Evolutionary conservation across 495 filamentous ascomycete genomes (phyloP), one percentile per base, ranked within the genome.

Genomic region (Talaromyces wortmannii): DNA sequence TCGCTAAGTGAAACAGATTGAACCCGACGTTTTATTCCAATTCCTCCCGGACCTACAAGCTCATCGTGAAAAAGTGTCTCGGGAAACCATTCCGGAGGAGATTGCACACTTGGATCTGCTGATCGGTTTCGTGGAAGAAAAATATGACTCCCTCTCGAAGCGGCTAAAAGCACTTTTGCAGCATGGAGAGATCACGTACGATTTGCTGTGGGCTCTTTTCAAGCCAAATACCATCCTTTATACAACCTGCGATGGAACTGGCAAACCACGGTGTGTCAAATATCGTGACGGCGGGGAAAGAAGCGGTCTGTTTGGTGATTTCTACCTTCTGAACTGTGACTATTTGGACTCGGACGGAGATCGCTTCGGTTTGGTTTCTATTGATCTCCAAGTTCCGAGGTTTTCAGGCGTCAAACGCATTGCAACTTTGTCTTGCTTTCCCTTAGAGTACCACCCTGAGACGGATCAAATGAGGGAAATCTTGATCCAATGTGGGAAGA

Each of bases 171-270:
- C 65, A 40, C 68, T 77, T 16, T 57, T 76, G 6, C 47, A 61
- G 42, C 53, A 63, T 53, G 50, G 65, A 30, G 63, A 76, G 56
- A 78, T 78, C 46, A 75, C 70, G 7, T 78, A 71, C 54, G 71
- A 77, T 31, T 66, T 78, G 31, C 68, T 78, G 18, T 77, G 68
- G 74, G 67, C 70, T 12, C 59, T 78, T 18, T 76, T 78, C 53
- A 68, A 71, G 33, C 67, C 69, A 50, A 73, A 73, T 50, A 62
- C 61, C 1, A 49, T 66, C 36, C 57, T 75, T 5, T 76, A 71
- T 59, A 78, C 73, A 15, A 72, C 58, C 8, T 74, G 66, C 47
- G 53, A 59, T 23, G 69, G 74, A 23, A 70, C 70, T 3, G 56
- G 63, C 29, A 60, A 72, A 48, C 63, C 66, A 6, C 51, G 54